Conservation (phyloP, 208 protist species). For the Trypanosoma melophagium region DNA sequence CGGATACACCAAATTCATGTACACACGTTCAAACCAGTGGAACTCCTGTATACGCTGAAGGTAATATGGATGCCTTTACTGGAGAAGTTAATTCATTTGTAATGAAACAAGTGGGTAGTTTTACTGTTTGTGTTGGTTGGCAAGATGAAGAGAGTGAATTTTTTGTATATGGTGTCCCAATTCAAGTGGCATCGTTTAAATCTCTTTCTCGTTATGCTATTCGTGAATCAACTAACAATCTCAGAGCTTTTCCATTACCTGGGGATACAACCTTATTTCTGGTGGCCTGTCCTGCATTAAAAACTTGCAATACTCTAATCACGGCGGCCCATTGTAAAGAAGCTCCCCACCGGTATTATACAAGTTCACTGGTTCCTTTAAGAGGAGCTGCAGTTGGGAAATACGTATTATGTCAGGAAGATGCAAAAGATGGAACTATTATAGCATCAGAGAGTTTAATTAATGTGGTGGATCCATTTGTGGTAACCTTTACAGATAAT, state of each 20-base stretch:
- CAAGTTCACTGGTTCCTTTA: conserved; percentile 13
- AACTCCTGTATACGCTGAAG: conserved; percentile 23
- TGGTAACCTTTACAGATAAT: conserved; percentile 26
- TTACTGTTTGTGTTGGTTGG: conserved; percentile 25
- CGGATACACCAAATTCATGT: conserved; percentile 28
- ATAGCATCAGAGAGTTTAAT: conserved; percentile 40
- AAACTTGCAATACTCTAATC: conserved; percentile 19
- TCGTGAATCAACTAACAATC: conserved; percentile 38
- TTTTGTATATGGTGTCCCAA: conserved; percentile 43
- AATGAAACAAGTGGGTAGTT: neutral
- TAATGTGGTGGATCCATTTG: conserved; percentile 38
- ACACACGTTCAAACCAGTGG: conserved; percentile 4
- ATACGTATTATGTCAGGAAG: conserved; percentile 58
- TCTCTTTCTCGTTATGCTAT: conserved; percentile 44
- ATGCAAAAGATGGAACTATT: conserved; percentile 12
- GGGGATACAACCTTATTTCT: conserved; percentile 36
- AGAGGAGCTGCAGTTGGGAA: conserved; percentile 29
- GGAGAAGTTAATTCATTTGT: conserved; percentile 32
- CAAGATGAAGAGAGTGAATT: neutral
- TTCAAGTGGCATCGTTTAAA: conserved; percentile 35
- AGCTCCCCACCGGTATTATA: conserved; percentile 31
- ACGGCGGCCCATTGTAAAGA: conserved; percentile 29
- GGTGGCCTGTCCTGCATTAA: conserved; percentile 29
- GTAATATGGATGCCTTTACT: conserved; percentile 28
- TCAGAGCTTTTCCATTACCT: conserved; percentile 38